phyloP scores from a whole-genome alignment of 2,329 filamentous ascomycete species.

The Trichoderma oligosporum region DNA sequence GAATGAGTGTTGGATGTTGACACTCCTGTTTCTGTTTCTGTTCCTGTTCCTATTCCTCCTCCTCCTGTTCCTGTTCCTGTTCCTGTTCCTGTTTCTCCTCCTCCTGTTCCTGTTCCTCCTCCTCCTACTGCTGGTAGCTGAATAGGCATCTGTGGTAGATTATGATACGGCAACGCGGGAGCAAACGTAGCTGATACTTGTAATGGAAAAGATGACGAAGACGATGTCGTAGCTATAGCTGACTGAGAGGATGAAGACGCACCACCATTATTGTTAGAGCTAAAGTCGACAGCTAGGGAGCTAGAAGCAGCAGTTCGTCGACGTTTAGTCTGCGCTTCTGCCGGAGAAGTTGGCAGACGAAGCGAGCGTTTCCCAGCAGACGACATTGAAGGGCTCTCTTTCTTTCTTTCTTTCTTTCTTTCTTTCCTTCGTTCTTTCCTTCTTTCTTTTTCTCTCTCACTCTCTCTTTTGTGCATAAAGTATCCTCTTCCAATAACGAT shows the following conservation, averaged over 20 bases:
- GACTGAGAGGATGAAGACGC: not conserved
- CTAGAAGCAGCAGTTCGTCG: not conserved
- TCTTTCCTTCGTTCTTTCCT: not conserved
- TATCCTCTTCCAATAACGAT: too few species aligned
- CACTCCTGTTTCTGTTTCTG: not conserved
- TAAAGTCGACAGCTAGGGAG: not conserved
- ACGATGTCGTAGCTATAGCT: too few species aligned
- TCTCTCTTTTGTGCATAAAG: too few species aligned
- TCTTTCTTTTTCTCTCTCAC: not conserved
- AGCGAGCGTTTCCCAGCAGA: not conserved
- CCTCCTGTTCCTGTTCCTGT: too few species aligned
- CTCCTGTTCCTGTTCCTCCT: not conserved
- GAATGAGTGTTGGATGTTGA: not conserved
- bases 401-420: not conserved
- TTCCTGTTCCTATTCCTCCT: too few species aligned
- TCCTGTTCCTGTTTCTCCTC: too few species aligned
- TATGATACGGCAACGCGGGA: not conserved
- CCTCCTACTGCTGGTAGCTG: not conserved
- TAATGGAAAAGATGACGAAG: too few species aligned
- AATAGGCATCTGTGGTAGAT: not conserved
- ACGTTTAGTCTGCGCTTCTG: constrained; percentile 6
- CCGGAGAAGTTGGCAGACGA: constrained; percentile 1
- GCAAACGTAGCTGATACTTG: not conserved
- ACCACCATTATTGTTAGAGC: not conserved
- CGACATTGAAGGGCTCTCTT: not conserved